These are phyloP conservation scores for Wolfiporia cocos DNA, from an alignment of 1,284 basidiomycete genomes.

Conservation along the genomic window DNA sequence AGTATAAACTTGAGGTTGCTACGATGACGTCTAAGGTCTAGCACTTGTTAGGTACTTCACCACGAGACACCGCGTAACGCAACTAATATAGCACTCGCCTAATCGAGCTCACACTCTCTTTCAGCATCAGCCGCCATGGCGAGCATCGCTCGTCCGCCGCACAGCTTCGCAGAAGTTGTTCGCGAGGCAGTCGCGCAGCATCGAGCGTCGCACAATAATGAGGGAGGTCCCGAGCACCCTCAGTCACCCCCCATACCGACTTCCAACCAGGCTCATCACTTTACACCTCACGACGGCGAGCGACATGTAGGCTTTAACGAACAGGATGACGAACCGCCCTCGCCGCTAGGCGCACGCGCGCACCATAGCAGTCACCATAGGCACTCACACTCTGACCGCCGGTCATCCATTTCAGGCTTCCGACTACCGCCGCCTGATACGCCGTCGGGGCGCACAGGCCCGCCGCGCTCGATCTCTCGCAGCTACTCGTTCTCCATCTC, in stretches of 20 bases:
- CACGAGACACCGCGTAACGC: background rate
- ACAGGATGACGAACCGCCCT: constrained; percentile 6
- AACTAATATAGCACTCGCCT: too few species aligned
- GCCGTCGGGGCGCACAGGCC: constrained; percentile 63
- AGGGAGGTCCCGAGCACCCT: constrained; percentile 11
- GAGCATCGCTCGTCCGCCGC: constrained; percentile 19
- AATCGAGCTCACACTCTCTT: background rate
- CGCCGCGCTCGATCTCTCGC: constrained; percentile 67
- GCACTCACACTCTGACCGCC: background rate
- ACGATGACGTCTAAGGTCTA: too few species aligned
- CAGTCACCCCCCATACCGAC: constrained; percentile 13
- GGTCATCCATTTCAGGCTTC: constrained; percentile 11
- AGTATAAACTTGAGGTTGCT: too few species aligned
- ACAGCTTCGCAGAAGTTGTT: constrained; percentile 18
- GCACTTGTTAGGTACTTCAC: too few species aligned
- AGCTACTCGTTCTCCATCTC: constrained; percentile 43
- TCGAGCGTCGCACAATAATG: constrained; percentile 5
- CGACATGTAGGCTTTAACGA: background rate
- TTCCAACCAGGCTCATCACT: background rate
- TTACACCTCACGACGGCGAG: background rate
- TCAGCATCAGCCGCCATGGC: constrained; percentile 19
- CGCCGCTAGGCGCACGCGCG: constrained; percentile 6
- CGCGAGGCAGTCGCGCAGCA: constrained; percentile 14
- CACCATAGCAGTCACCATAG: background rate
- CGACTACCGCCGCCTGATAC: constrained; percentile 28